Evolutionary conservation across 108 stramenopile species (phyloP).

Genomic region (Stephanodiscus minutulus): DNA sequence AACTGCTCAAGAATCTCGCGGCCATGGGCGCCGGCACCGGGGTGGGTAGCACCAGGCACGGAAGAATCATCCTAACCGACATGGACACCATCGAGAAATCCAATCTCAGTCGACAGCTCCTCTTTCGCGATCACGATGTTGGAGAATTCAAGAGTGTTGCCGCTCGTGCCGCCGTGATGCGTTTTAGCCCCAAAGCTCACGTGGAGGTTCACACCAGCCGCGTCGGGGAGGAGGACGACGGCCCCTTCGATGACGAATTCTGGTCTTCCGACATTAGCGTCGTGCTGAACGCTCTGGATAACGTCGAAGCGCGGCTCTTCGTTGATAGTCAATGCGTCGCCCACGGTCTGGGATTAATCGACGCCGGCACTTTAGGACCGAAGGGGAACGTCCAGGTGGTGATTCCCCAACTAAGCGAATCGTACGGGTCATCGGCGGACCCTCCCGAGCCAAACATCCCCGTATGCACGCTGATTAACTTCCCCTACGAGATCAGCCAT

Average conservation of each 20-base stretch:
- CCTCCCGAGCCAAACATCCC: conserved; percentile 89
- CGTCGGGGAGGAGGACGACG: conserved; percentile 69
- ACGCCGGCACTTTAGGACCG: conserved; percentile 86
- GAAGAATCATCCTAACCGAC: conserved; percentile 86
- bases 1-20: conserved; percentile 95
- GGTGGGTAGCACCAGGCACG: conserved; percentile 28
- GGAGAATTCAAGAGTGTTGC: conserved; percentile 88
- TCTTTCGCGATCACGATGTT: conserved; percentile 88
- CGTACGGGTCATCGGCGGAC: conserved; percentile 84
- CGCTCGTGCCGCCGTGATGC: conserved; percentile 62
- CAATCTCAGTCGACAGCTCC: conserved; percentile 97
- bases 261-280: conserved; percentile 88
- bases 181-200: conserved; percentile 60
- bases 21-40: conserved; percentile 83
- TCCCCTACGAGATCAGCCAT: conserved; percentile 88
- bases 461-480: conserved; percentile 89
- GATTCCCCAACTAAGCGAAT: conserved; percentile 82
- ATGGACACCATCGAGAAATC: conserved; percentile 99
- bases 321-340: conserved; percentile 83
- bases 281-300: conserved; percentile 97
- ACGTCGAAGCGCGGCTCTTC: conserved; percentile 93
- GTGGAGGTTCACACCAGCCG: conserved; percentile 83
- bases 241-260: conserved; percentile 79
- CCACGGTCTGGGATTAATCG: conserved; percentile 71
- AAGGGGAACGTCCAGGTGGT: conserved; percentile 93